phyloP scores from a whole-genome alignment of 805 yeast species.

The Teunomyces lycoperdinae region DNA sequence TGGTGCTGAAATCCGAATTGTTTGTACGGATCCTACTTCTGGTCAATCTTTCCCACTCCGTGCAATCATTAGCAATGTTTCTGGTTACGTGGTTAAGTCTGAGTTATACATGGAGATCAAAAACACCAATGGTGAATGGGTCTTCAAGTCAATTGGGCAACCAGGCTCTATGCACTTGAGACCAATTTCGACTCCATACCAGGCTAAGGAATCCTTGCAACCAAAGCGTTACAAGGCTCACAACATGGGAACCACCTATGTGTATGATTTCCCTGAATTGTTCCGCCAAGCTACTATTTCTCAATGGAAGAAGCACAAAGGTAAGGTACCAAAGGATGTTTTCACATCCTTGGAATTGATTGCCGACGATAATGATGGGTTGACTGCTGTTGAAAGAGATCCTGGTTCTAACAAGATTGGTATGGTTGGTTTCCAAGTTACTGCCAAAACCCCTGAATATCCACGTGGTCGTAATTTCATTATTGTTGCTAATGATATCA shows the following conservation, averaged over 20 bases:
- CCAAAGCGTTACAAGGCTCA: conserved; percentile 99
- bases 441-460: conserved; percentile 93
- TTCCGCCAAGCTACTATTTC: conserved; percentile 89
- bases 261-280: conserved; percentile 97
- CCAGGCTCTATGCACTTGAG: conserved; percentile 98
- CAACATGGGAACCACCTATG: conserved; percentile 96
- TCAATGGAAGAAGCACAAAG: conserved; percentile 73
- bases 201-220: conserved; percentile 96
- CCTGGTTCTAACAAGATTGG: conserved; percentile 96
- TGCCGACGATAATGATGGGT: conserved; percentile 70
- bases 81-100: conserved; percentile 95
- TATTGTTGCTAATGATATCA: conserved; percentile 94
- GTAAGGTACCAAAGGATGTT: conserved; percentile 69
- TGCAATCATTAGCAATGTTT: conserved; percentile 93
- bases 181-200: conserved; percentile 92
- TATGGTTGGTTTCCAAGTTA: conserved; percentile 94
- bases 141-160: conserved; percentile 89
- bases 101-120: conserved; percentile 93
- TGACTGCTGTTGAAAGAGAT: conserved; percentile 89
- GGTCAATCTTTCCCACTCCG: conserved; percentile 94
- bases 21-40: conserved; percentile 83
- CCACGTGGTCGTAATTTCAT: conserved; percentile 94
- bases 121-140: conserved; percentile 93
- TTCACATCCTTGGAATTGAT: conserved; percentile 82
- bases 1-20: conserved; percentile 95